Percentiles rank a stretch among this genome's conserved stretches.
phyloP scores from a whole-genome alignment of 495 filamentous ascomycete species.

The Neurospora sp. region DNA sequence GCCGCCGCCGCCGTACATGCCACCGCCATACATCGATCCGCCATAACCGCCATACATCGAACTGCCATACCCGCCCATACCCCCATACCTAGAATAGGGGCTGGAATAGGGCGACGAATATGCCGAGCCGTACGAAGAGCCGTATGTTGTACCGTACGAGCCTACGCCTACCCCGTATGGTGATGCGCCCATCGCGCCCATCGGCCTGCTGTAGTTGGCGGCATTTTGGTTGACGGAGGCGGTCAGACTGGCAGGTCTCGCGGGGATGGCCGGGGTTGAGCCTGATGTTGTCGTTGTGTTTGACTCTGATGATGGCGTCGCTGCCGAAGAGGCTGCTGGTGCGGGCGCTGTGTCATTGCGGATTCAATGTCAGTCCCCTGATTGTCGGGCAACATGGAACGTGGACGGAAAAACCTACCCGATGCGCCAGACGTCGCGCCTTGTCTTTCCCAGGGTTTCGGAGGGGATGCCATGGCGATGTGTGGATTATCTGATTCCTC shows the following conservation, averaged over 20 bases:
- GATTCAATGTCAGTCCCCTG: background rate
- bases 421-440: constrained; percentile 49
- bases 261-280: constrained; percentile 64
- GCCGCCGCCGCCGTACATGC: constrained; percentile 50
- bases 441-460: constrained; percentile 90
- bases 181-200: constrained; percentile 13
- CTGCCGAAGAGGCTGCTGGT: background rate
- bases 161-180: constrained; percentile 51
- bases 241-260: constrained; percentile 64
- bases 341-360: background rate
- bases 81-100: constrained; percentile 37
- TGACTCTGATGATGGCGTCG: constrained; percentile 1
- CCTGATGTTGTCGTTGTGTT: constrained; percentile 29
- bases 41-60: constrained; percentile 17
- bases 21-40: constrained; percentile 52
- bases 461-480: constrained; percentile 58
- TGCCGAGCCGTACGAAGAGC: constrained; percentile 27
- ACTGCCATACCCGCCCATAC: constrained; percentile 33
- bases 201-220: constrained; percentile 56
- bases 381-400: constrained; percentile 2
- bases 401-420: constrained; percentile 25
- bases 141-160: constrained; percentile 19
- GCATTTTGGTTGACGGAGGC: constrained; percentile 75
- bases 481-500: background rate
- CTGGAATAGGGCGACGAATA: constrained; percentile 38